phyloP scores from a whole-genome alignment of 2,329 filamentous ascomycete genomes.

The Diaporthe helianthi region DNA sequence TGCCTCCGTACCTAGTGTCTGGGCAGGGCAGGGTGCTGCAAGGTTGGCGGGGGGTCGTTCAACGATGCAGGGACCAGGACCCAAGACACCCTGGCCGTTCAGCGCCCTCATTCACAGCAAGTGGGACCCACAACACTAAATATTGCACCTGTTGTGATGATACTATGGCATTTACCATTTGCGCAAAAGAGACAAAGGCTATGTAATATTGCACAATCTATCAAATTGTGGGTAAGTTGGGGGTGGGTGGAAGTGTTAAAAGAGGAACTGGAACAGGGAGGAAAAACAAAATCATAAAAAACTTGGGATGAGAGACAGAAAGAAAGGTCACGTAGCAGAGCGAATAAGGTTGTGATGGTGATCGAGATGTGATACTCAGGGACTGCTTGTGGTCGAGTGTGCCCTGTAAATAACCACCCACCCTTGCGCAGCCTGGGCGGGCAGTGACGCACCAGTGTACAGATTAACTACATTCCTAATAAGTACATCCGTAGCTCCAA shows the following conservation, averaged over 20 bases:
- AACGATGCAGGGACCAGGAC: neutral
- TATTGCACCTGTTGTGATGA: slow-evolving; percentile 9
- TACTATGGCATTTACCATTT: neutral
- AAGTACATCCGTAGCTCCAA: too few relatives aligned
- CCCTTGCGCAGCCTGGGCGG: neutral
- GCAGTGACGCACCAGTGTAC: neutral
- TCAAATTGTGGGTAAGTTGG: neutral
- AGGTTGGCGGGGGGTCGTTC: slow-evolving; percentile 16
- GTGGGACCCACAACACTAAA: neutral
- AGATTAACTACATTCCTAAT: too few relatives aligned
- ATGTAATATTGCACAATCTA: neutral
- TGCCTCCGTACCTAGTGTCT: slow-evolving; percentile 12
- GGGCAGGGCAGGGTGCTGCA: slow-evolving; percentile 14
- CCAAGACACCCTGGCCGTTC: neutral
- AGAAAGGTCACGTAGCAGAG: neutral
- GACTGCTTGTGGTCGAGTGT: slow-evolving; percentile 1
- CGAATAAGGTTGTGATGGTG: slow-evolving; percentile 23
- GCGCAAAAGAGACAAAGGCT: neutral
- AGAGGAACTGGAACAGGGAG: neutral
- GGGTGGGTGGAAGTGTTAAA: neutral
- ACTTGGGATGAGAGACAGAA: neutral
- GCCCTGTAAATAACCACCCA: slow-evolving; percentile 1
- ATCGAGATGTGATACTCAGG: slow-evolving; percentile 25
- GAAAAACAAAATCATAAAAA: too few relatives aligned
- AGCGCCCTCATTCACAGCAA: neutral